Evolutionary conservation across 2,329 filamentous ascomycete genomes (phyloP).

Genomic region (Paraphoma chrysanthemicola): DNA sequence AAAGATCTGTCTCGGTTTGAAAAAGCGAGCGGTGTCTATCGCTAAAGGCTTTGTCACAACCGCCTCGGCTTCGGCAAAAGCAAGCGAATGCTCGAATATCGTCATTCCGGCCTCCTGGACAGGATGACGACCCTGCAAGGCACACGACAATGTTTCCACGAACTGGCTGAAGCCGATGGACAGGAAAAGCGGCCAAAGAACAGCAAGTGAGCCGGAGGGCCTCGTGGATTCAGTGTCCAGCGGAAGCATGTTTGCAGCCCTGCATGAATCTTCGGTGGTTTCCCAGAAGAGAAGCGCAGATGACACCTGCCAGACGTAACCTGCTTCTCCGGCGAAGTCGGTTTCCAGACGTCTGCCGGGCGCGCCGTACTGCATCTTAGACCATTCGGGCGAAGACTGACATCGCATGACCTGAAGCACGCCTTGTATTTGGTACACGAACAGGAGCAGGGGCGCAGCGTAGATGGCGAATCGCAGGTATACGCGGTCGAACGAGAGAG

Average conservation of each 20-base stretch:
- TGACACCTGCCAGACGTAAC: slow-evolving; percentile 74
- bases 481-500: slow-evolving; percentile 77
- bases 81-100: slow-evolving; percentile 92
- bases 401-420: slow-evolving; percentile 88
- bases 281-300: slow-evolving; percentile 76
- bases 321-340: slow-evolving; percentile 65
- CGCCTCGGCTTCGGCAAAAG: slow-evolving; percentile 93
- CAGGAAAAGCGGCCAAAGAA: slow-evolving; percentile 77
- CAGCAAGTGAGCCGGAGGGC: slow-evolving; percentile 77
- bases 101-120: slow-evolving; percentile 94
- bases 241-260: slow-evolving; percentile 73
- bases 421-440: slow-evolving; percentile 66
- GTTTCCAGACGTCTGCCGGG: slow-evolving; percentile 51
- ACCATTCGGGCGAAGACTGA: slow-evolving; percentile 69
- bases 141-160: slow-evolving; percentile 85
- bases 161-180: slow-evolving; percentile 79
- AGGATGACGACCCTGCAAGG: slow-evolving; percentile 80
- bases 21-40: slow-evolving; percentile 67
- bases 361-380: slow-evolving; percentile 55
- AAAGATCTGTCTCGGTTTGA: slow-evolving; percentile 44
- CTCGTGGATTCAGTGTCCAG: slow-evolving; percentile 60
- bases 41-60: slow-evolving; percentile 82
- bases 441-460: slow-evolving; percentile 38
- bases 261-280: slow-evolving; percentile 76
- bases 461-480: slow-evolving; percentile 48